phyloP scores from a whole-genome alignment of 345 rosid genomes.

The Zanthoxylum bungeanum region DNA sequence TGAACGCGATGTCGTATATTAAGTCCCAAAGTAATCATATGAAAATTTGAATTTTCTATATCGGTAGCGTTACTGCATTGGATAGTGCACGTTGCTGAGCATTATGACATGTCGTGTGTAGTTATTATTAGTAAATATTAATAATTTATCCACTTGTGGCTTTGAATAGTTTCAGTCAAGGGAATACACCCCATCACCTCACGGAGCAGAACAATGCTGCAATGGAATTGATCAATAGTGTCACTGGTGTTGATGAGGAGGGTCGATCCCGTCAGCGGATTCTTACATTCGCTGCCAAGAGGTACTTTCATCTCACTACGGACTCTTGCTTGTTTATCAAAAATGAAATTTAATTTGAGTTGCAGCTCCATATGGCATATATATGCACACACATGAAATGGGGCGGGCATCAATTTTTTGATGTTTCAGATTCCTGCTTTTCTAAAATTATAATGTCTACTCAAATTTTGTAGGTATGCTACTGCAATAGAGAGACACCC shows the following conservation, averaged over 20 bases:
- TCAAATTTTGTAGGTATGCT: constrained; percentile 67
- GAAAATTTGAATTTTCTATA: neutral
- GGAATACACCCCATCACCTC: constrained; percentile 47
- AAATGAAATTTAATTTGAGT: neutral
- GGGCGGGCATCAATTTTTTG: constrained; percentile 5
- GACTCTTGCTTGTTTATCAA: neutral
- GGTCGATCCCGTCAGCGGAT: constrained; percentile 96
- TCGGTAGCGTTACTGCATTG: neutral
- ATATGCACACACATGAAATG: neutral
- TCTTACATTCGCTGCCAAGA: constrained; percentile 95
- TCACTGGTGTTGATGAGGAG: constrained; percentile 85
- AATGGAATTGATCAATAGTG: constrained; percentile 84
- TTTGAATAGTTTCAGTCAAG: constrained; percentile 50
- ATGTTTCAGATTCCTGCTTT: constrained; percentile 1
- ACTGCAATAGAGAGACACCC: constrained; percentile 85
- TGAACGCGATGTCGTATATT: neutral
- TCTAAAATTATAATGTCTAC: constrained; percentile 2
- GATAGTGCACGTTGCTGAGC: neutral
- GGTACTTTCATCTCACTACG: constrained; percentile 35
- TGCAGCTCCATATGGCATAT: neutral
- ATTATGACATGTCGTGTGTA: neutral
- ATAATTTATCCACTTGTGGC: neutral
- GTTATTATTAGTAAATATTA: neutral
- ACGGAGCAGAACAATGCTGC: constrained; percentile 68
- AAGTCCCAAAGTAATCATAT: neutral